phyloP scores from a whole-genome alignment of 83 land plant genomes.

The Isoetes engelmannii region DNA sequence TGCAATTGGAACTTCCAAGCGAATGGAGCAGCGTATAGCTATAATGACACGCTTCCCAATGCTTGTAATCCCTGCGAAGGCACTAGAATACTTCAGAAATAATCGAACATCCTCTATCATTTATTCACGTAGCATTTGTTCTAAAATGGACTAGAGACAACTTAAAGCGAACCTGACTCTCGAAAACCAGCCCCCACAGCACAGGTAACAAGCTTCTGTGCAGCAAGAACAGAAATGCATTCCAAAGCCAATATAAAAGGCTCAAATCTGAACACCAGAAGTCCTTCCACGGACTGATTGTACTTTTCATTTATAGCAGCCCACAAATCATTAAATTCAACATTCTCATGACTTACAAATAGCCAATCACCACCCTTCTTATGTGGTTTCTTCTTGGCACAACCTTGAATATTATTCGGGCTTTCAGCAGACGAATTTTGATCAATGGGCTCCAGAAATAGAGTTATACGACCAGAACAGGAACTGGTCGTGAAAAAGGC shows the following conservation, averaged over 20 bases:
- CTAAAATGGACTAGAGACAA: too few species aligned
- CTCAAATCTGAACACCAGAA: conserved; percentile 74
- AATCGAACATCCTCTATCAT: too few species aligned
- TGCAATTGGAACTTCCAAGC: conserved; percentile 84
- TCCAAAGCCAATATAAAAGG: conserved; percentile 87
- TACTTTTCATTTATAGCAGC: conserved; percentile 1
- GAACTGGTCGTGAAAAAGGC: conserved; percentile 88
- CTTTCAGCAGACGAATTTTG: neutral
- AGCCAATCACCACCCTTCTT: conserved; percentile 80
- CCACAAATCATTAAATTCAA: conserved; percentile 42
- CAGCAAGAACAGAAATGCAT: conserved; percentile 51
- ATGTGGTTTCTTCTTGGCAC: conserved; percentile 39
- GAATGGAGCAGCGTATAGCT: conserved; percentile 75
- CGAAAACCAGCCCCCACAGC: conserved; percentile 76
- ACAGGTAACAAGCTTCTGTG: conserved; percentile 55
- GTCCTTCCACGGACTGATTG: conserved; percentile 14
- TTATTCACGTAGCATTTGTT: too few species aligned
- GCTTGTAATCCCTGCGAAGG: conserved; percentile 50
- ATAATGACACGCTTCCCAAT: conserved; percentile 46
- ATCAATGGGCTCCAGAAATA: conserved; percentile 35
- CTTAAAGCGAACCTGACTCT: conserved; percentile 64
- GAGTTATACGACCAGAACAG: conserved; percentile 93
- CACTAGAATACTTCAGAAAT: too few species aligned
- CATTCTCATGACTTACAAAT: conserved; percentile 62
- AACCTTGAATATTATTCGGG: neutral